Evolutionary conservation across 495 filamentous ascomycete species (phyloP).

Genomic region (Peziza echinospora): DNA sequence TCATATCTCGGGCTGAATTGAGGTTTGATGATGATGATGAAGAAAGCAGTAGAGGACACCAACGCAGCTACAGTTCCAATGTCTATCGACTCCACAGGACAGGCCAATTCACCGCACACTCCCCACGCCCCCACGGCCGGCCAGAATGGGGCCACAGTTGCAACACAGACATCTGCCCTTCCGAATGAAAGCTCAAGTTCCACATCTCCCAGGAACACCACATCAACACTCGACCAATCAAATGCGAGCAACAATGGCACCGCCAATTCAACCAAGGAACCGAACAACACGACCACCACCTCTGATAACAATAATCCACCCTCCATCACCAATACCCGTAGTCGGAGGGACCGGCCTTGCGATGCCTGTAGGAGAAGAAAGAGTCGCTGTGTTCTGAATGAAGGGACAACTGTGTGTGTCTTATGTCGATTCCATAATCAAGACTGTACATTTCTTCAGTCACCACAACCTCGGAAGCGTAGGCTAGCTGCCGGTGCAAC

Average conservation of each 20-base stretch:
- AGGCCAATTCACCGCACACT: neutral
- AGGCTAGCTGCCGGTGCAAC: slow-evolving; percentile 42
- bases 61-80: neutral
- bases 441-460: slow-evolving; percentile 42
- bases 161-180: too few species aligned
- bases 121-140: neutral
- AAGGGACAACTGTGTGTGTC: slow-evolving; percentile 39
- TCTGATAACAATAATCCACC: neutral
- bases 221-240: neutral
- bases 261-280: neutral
- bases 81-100: neutral
- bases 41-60: neutral
- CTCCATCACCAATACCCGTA: neutral
- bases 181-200: too few species aligned
- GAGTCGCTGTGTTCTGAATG: slow-evolving; percentile 75
- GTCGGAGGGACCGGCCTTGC: slow-evolving; percentile 32
- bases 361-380: slow-evolving; percentile 71
- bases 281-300: neutral
- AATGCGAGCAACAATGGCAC: neutral
- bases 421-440: slow-evolving; percentile 39
- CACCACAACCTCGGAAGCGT: slow-evolving; percentile 51
- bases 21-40: too few species aligned
- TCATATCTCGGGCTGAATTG: too few species aligned
- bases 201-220: too few species aligned
- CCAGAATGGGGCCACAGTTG: neutral